Evolutionary conservation across 2,329 filamentous ascomycete genomes (phyloP), one percentile per base, ranked within the genome.

Genomic region (Talaromyces sp.): DNA sequence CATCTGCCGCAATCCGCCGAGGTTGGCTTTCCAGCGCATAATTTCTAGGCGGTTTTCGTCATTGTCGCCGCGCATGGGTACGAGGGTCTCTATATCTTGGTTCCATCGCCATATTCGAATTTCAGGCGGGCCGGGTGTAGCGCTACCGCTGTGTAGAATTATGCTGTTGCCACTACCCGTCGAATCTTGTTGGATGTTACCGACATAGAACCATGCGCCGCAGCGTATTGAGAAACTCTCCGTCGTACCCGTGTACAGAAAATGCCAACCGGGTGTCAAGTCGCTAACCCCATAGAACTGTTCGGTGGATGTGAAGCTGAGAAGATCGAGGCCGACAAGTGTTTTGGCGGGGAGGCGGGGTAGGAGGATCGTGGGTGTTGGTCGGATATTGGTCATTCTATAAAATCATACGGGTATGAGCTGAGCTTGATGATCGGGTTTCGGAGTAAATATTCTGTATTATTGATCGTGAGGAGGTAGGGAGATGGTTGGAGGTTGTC

Each of bases 231-330:
- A 88, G 14, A 87, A 79, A 2, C 83, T 84, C 59, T 82, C 81
- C 63, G 84, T 86, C 22, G 83, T 82, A 27, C 85, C 83, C 0
- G 82, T 85, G 72, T 88, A 89, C 19, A 87, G 74, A 68, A 89
- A 88, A 71, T 89, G 87, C 71, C 83, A 81, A 50, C 87, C 87
- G 2, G 77, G 70, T 0, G 86, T 84, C 3, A 89, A 70, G 68
- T 85, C 82, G 67, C 84, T 86, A 69, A 89, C 83, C 33, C 87
- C 87, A 64, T 82, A 81, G 74, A 89, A 89, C 61, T 84, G 83
- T 11, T 84, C 79, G 11, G 86, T 85, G 3, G 85, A 85, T 16
- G 85, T 88, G 75, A 89, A 89, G 54, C 86, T 86, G 59, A 88
- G 81, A 22, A 84, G 77, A 68, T 83, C 79, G 64, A 83, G 77